These are phyloP conservation scores for Monosiga brevicollis DNA, from an alignment of 78 protist species.

Conservation along the genomic window DNA sequence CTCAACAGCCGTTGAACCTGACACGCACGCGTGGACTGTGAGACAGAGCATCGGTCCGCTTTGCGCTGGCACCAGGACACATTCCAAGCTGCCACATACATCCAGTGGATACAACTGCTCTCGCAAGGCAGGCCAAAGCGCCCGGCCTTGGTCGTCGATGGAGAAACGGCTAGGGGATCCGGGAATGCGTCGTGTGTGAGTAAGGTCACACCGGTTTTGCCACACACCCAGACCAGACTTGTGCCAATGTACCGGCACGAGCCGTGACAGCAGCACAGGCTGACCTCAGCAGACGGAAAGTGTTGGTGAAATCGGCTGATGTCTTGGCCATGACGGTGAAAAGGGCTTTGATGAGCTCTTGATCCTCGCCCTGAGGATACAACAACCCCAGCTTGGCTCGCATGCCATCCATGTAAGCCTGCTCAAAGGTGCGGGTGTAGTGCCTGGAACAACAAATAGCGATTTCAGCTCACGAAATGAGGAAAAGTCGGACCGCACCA, in stretches of 20 bases:
- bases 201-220: not conserved
- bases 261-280: not conserved
- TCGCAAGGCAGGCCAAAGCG: not conserved
- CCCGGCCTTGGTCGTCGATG: not conserved
- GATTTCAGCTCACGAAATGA: not conserved
- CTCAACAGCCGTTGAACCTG: not conserved
- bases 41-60: too few species aligned
- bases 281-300: conserved; percentile 12
- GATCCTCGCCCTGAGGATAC: not conserved
- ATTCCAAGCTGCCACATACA: not conserved
- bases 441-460: not conserved
- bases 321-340: not conserved
- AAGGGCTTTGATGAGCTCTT: not conserved
- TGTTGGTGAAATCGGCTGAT: conserved; percentile 7
- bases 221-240: not conserved
- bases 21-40: not conserved
- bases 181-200: not conserved
- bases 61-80: too few species aligned
- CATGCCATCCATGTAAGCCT: not conserved
- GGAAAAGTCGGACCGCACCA: not conserved
- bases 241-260: not conserved
- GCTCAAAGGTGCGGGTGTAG: not conserved
- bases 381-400: conserved; percentile 11
- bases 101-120: not conserved
- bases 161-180: not conserved